Evolutionary conservation across 805 yeast genomes (phyloP).

Genomic region (Starmera amethionina): DNA sequence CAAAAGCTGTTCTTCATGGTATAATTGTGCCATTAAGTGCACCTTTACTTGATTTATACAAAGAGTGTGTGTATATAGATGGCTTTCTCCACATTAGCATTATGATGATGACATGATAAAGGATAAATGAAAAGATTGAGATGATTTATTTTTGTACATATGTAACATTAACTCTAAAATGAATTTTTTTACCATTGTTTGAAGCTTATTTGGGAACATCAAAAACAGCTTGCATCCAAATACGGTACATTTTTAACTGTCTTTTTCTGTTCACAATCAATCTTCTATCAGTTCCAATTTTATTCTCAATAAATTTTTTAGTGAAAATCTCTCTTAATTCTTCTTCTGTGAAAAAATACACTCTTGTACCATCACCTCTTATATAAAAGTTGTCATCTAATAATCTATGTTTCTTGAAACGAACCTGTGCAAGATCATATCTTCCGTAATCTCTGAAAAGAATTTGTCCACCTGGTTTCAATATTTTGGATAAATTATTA

Average conservation of each 20-base stretch:
- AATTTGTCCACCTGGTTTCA: conserved; percentile 90
- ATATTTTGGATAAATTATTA: conserved; percentile 51
- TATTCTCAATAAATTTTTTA: conserved; percentile 50
- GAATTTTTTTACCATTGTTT: background rate
- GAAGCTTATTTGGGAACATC: conserved; percentile 23
- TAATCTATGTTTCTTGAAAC: conserved; percentile 82
- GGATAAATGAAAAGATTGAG: conserved; percentile 4
- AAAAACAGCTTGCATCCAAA: conserved; percentile 94
- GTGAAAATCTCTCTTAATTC: conserved; percentile 72
- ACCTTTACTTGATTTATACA: conserved; percentile 36
- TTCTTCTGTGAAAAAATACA: conserved; percentile 93
- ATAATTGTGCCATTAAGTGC: conserved; percentile 34
- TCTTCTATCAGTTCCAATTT: conserved; percentile 84
- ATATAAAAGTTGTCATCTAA: conserved; percentile 91
- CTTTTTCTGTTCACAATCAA: conserved; percentile 86
- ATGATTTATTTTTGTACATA: too few relatives aligned
- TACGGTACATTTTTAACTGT: conserved; percentile 89
- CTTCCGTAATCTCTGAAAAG: conserved; percentile 92
- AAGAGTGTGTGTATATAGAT: conserved; percentile 41
- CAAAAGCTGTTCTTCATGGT: conserved; percentile 46
- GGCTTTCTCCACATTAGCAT: conserved; percentile 54
- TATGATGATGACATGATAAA: conserved; percentile 21
- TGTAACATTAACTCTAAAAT: too few relatives aligned
- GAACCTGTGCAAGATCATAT: conserved; percentile 89
- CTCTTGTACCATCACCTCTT: conserved; percentile 97